Base-by-base conservation (phyloP, 164 flowering plant species). In the Annona squamosa region DNA sequence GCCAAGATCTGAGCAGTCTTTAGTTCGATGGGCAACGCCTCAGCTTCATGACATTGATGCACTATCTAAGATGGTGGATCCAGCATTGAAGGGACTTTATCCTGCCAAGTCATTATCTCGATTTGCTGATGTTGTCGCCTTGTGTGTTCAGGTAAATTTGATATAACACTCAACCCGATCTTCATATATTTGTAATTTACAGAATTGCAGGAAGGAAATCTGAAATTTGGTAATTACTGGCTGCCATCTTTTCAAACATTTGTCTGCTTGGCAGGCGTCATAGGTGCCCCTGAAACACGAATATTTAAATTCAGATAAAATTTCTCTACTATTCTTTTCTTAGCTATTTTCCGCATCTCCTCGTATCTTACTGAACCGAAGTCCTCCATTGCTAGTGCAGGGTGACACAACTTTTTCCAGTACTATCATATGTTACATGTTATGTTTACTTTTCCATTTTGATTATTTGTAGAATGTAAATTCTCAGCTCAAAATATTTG, bases 1-100 rank as follows among this genome's bases (percentile, higher is more conserved):
- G 81, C 78, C 89, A 71, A 86, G 99, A 77, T 79, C 85, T 16
- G 99, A 96, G 75, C 99, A 96, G 75, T 91, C 97, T 63, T 82
- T 96, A 83, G 97, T 96, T 79, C 86, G 97, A 71, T 96, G 99
- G 99, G 97, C 97, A 37, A 86, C 97, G 37, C 99, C 99, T 73
- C 99, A 93, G 85, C 98, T 96, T 72, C 99, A 96, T 76, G 99
- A 96, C 77, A 96, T 96, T 69, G 99, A 96, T 79, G 97, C 99
- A 41, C 75, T 96, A 66, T 77, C 83, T 18, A 96, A 92, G 79
- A 96, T 96, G 99, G 99, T 93, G 67, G 99, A 96, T 79, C 94
- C 98, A 41, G 79, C 88, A 46, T 93, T 96, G 18, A 80, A 89
- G 74, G 97, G 98, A 48, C 89, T 89, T 19, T 96, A 92, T 75